Evolutionary conservation across 805 yeast genomes (phyloP), one percentile per base, ranked within the genome.

Genomic region (Debaryomyces castellii): DNA sequence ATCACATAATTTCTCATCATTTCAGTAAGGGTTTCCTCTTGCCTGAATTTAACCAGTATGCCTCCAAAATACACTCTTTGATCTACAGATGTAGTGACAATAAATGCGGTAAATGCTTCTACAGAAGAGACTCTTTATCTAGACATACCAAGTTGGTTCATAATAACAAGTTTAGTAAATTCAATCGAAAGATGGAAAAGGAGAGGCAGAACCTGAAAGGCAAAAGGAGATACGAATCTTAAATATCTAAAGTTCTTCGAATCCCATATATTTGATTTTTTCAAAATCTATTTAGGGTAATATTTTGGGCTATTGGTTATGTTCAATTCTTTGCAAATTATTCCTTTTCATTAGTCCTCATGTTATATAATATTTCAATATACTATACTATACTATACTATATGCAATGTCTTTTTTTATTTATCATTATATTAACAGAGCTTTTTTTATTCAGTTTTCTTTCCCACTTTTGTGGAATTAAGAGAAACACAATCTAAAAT

Each of bases 111-210:
- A 78, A 76, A 49, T 55, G 53, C 6, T 81, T 81, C 53, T 73
- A 73, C 49, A 63, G 86, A 41, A 73, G 71, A 43, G 86, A 82
- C 56, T 76, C 84, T 1, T 66, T 74, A 45, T 71, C 67, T 36
- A 68, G 86, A 51, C 87, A 82, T 53, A 67, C 67, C 23, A 70
- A 71, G 41, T 63, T 80, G 47, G 83, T 78, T 11, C 85, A 81
- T 54, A 53, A 62, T 18, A 71, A 73, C 42, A 42, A 43, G 35
- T 36, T 32, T n/a, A 43, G 47, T 17, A 47, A 47, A 33, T 47
- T 47, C 33, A 47, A 47, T 40, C 40, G 33, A 28, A 47, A 44
- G 34, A 33, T 39, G 18, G 47, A 40, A 40, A 38, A 44, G 18
- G 46, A 43, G 22, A 39, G n/a, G 25, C 36, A 38, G 28, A 17